Base-by-base conservation (phyloP, 2,329 filamentous ascomycete genomes). In the Phialophora tarda region DNA sequence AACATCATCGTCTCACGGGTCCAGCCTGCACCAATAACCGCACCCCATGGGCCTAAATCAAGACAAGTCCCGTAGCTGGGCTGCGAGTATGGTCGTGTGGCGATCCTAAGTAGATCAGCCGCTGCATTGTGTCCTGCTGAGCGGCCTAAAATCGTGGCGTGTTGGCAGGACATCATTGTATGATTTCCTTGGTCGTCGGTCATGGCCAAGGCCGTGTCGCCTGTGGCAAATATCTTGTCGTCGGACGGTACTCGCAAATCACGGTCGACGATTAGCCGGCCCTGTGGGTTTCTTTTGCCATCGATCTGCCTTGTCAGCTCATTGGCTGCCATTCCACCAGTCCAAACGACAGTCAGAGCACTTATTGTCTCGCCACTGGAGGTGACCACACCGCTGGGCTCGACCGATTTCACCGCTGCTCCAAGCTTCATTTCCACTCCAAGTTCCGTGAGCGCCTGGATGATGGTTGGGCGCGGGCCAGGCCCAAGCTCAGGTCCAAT, bases 141-240 rank as follows among this genome's bases (percentile, higher is more conserved):
- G 0, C 78, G 77, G 3, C 79, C 79, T 0, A 80, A 73, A 1
- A 69, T 48, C 17, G 75, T 57, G 1, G 78, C 79, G 58, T 81
- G 79, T 67, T 81, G 79, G 63, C 79, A 81, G 1, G 75, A 79
- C 76, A 79, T 80, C 21, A 79, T 54, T 1, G 75, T 71, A 21
- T 72, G 41, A 41, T 78, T 71, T 2, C 74, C 75, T 0, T 74
- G 48, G 0, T 58, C 59, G 34, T 75, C 73, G 11, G 71, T 65
- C 4, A 54, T 14, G 1, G 65, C 73, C 56, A 55, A 63, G 4
- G 78, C 78, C 0, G 77, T 69, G 47, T 80, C 78, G 1, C 78
- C 79, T 0, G 78, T 75, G 0, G 72, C 78, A 32, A 77, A 78
- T 0, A 79, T 65, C 2, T 73, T 51, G 1, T 62, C 32, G 0